Base-by-base conservation (phyloP, 805 yeast species). In the Wickerhamomyces canadensis region DNA sequence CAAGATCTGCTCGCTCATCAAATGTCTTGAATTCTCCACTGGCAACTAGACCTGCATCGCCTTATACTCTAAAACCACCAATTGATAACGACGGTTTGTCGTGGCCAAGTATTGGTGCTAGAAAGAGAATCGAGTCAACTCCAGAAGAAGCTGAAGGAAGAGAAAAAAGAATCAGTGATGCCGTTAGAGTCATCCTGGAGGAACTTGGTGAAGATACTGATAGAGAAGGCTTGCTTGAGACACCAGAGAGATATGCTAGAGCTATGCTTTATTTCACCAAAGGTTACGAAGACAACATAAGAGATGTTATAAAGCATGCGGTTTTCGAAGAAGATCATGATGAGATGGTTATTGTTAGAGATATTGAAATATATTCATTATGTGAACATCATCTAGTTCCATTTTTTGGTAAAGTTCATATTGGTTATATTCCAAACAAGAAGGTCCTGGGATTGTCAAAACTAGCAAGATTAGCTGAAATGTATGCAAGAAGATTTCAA, bases 351-450 rank as follows among this genome's bases (percentile, higher is more conserved):
- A 89, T 93, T 46, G 98, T 93, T 19, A 75, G 91, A 55, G 97
- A 93, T 61, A 93, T 93, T 40, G 96, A 87, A 51, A 76, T 93
- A 37, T 84, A 80, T 59, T 86, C 96, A 4, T 68, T 93, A 37
- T 93, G 99, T 63, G 99, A 93, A 64, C 99, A 93, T 60, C 99
- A 93, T 64, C 67, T 93, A 52, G 99, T 94, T 19, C 99, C 99
- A 17, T 93, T 93, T 59, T 85, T 79, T 52, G 99, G 99, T 40
- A 93, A 91, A 55, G 95, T 91, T 37, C 97, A 91, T 56, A 93
- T 93, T 48, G 98, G 94, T n/a, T 93, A 93, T 64, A 89, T 93
- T 48, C 98, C 98, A 43, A 85, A 87, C 60, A 86, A 86, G 54
- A 76, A 87, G 45, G 98, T 93, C 5, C 70, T 93, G 41, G 98